Base-by-base conservation (phyloP, 2,329 filamentous ascomycete genomes). In the Botryotinia calthae region DNA sequence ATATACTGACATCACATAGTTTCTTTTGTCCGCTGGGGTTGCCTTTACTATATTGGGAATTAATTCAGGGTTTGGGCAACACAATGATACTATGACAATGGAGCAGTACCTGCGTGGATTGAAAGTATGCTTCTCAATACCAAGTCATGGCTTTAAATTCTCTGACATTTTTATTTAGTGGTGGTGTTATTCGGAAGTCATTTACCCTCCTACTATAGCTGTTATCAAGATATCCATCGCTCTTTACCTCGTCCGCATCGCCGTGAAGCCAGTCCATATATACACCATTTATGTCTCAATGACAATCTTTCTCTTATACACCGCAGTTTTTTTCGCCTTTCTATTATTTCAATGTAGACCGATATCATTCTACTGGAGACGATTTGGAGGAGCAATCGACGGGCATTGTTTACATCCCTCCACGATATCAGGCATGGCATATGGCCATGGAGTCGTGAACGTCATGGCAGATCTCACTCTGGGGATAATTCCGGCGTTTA, bases 151-250 rank as follows among this genome's bases (percentile, higher is more conserved):
- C 4, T 61, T 20, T 63, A 22, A 48, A 63, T 46, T 40, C 34
- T 68, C 48, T 68, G 37, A 68, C 65, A 18, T 31, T 4, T 16
- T 34, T 12, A 5, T 61, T 4, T 42, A 78, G 77, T 78, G 73
- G 65, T 78, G 77, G 77, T 79, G 76, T 74, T 72, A 70, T 37
- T 76, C 72, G n/a, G 77, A 79, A 69, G 78, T 82, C 4, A 71
- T 83, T 4, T 86, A 86, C 70, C 78, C 82, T 76, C 81, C 66
- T 83, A 83, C 78, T 85, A 85, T 74, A 79, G 82, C 73, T 74
- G 81, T 67, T 75, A 46, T 72, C 44, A 72, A 72, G 22, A 12
- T 10, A 18, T 72, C 71, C 22, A 70, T 72, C 31, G 71, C 65
- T 16, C n/a, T 70, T 22, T 72, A 72, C 37, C 56, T 72, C 37